These are phyloP conservation scores for Kluyveromyces siamensis DNA, from an alignment of 805 yeast species.

Conservation along the genomic window DNA sequence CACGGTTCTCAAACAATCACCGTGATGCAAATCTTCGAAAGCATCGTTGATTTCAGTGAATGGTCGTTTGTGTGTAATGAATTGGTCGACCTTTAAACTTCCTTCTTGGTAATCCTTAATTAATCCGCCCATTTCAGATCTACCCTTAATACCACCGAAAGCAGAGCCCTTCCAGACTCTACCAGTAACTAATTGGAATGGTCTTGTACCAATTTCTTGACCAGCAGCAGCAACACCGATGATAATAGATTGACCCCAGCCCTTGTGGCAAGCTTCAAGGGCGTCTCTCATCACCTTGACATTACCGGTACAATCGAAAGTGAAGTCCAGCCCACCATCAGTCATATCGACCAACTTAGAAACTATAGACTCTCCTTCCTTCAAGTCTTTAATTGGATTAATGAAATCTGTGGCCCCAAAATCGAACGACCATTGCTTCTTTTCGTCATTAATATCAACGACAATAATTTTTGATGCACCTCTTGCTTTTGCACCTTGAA, in stretches of 20 bases:
- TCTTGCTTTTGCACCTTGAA: conserved; percentile 85
- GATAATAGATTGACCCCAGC: conserved; percentile 94
- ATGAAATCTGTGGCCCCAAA: conserved; percentile 96
- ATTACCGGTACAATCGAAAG: conserved; percentile 98
- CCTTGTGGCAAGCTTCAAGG: conserved; percentile 94
- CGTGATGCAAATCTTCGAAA: conserved; percentile 89
- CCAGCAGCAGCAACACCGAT: conserved; percentile 99
- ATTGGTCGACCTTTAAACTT: conserved; percentile 82
- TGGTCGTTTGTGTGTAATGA: conserved; percentile 82
- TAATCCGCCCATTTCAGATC: conserved; percentile 85
- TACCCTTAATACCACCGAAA: conserved; percentile 98
- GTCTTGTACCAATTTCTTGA: conserved; percentile 90
- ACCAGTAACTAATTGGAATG: conserved; percentile 98
- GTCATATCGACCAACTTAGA: conserved; percentile 79
- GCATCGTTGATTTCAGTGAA: conserved; percentile 77
- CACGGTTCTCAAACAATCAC: conserved; percentile 92
- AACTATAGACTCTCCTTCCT: conserved; percentile 68
- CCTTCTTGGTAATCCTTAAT: conserved; percentile 82
- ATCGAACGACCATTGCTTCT: conserved; percentile 75
- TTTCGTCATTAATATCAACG: conserved; percentile 77
- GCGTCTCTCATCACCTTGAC: conserved; percentile 93
- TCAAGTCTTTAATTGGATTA: conserved; percentile 64
- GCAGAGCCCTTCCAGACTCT: conserved; percentile 99
- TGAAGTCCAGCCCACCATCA: conserved; percentile 94
- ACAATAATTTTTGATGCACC: conserved; percentile 77